Evolutionary conservation across 345 rosid species (phyloP), one percentile per base, ranked within the genome.

Genomic region (Citrus medica): DNA sequence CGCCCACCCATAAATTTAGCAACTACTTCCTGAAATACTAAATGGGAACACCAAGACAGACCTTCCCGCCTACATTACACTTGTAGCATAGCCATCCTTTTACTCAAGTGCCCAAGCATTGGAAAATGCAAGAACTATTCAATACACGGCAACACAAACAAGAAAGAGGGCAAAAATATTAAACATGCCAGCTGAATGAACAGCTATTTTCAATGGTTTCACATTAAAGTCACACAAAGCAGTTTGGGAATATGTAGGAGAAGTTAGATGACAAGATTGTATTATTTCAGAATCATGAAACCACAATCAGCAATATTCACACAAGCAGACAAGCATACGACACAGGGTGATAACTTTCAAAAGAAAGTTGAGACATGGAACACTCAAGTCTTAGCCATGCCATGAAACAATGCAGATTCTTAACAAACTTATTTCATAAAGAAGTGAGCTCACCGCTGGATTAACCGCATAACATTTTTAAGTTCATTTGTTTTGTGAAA

Each of bases 401-500:
- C 58, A 63, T 19, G 27, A 38, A 40, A 9, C n/a, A 6, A 17
- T 19, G 56, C 53, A 67, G 59, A 59, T 68, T 28, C 67, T 74
- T n/a, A 32, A 59, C 21, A 59, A n/a, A 22, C 19, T 14, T 6
- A 59, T 51, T 10, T 68, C 25, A 13, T 56, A 24, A 21, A 56
- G 61, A 69, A 51, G 77, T 48, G 65, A 35, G 42, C 87, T 82
- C 61, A 94, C 99, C 94, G 92, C 80, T 90, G 94, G 79, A 96
- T 85, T 84, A 90, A 73, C 75, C 81, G 93, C 87, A 89, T 80
- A 74, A 90, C 88, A 79, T 88, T 64, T 82, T 85, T 88, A 9
- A 76, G 42, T 86, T 87, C 87, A 74, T 85, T 86, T 77, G 76
- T 73, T 69, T 89, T 90, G 74, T 69, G 74, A 60, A 92, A 86